Evolutionary conservation across 192 early-diverging fungal genomes (phyloP).

Genomic region (Entomortierella parvispora): DNA sequence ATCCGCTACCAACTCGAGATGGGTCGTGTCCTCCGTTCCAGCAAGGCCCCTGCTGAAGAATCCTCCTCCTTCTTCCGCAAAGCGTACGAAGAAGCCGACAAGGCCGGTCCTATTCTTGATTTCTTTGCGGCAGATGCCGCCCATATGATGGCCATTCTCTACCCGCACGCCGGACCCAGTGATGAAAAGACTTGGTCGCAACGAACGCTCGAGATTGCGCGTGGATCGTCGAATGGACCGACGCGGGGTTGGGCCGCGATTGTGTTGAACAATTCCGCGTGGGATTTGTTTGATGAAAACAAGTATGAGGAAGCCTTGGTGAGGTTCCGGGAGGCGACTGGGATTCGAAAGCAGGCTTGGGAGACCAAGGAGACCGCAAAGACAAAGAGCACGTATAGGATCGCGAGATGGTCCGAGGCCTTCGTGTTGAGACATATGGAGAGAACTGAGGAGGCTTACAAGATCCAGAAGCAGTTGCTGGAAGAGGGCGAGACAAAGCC

Average conservation of each 20-base stretch:
- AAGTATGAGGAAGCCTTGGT: constrained; percentile 11
- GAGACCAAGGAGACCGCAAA: constrained; percentile 5
- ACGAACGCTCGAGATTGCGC: constrained; percentile 11
- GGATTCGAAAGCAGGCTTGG: constrained; percentile 4
- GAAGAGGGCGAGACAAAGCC: constrained; percentile 14
- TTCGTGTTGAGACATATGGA: constrained; percentile 16
- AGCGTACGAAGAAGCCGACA: constrained; percentile 7
- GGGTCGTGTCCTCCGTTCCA: constrained; percentile 10
- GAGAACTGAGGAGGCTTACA: constrained; percentile 14
- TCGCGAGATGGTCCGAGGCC: constrained; percentile 16
- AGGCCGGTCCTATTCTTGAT: constrained; percentile 1
- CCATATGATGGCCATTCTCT: constrained; percentile 17
- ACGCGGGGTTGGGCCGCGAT: constrained; percentile 16
- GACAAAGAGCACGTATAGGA: constrained; percentile 9
- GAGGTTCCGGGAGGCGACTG: constrained; percentile 13
- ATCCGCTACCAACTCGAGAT: constrained; percentile 18
- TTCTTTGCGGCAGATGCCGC: constrained; percentile 17
- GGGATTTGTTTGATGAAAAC: constrained; percentile 12
- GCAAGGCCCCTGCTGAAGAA: background rate
- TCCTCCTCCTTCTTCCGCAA: constrained; percentile 8
- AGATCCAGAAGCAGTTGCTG: constrained; percentile 14
- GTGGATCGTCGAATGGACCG: constrained; percentile 2
- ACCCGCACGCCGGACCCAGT: constrained; percentile 5
- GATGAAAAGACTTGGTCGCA: constrained; percentile 16
- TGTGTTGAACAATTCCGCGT: constrained; percentile 25